phyloP scores from a whole-genome alignment of 176 grass and related monocot species.

The Oryza glaberrima region DNA sequence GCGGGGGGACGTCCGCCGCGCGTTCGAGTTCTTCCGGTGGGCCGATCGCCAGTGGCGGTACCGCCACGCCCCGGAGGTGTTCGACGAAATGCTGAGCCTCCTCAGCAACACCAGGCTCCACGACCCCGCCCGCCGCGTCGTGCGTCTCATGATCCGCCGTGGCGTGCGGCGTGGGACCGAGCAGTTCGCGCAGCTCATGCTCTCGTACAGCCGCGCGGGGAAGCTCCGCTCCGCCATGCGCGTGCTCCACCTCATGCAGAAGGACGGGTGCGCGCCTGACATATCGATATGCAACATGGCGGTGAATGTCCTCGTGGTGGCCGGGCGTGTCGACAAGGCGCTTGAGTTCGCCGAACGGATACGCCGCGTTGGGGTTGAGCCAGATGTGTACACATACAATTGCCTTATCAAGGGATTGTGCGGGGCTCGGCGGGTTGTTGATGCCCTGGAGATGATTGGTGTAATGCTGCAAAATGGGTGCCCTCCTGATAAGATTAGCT shows the following conservation, averaged over 20 bases:
- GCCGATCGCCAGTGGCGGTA: conserved; percentile 87
- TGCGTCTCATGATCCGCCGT: conserved; percentile 83
- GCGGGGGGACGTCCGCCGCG: conserved; percentile 56
- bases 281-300: conserved; percentile 69
- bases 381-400: conserved; percentile 67
- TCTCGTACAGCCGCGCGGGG: conserved; percentile 78
- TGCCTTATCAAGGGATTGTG: conserved; percentile 90
- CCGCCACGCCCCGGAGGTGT: conserved; percentile 80
- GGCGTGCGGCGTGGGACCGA: conserved; percentile 43
- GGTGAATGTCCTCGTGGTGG: conserved; percentile 76
- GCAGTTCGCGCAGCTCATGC: conserved; percentile 77
- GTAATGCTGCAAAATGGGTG: conserved; percentile 65
- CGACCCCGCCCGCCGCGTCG: conserved; percentile 67
- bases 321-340: conserved; percentile 64
- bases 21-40: conserved; percentile 85
- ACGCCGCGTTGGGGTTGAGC: conserved; percentile 58
- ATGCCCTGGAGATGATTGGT: conserved; percentile 63
- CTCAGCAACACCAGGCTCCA: conserved; percentile 84
- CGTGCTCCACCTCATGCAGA: conserved; percentile 92
- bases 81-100: conserved; percentile 76
- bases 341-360: conserved; percentile 69
- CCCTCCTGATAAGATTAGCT: conserved; percentile 82
- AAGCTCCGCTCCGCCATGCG: conserved; percentile 90
- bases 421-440: conserved; percentile 45
- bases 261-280: conserved; percentile 72